Percentiles rank a stretch among this genome's conserved stretches.
phyloP scores from a whole-genome alignment of 2,329 filamentous ascomycete species.

The Sporothrix euskadiensis region DNA sequence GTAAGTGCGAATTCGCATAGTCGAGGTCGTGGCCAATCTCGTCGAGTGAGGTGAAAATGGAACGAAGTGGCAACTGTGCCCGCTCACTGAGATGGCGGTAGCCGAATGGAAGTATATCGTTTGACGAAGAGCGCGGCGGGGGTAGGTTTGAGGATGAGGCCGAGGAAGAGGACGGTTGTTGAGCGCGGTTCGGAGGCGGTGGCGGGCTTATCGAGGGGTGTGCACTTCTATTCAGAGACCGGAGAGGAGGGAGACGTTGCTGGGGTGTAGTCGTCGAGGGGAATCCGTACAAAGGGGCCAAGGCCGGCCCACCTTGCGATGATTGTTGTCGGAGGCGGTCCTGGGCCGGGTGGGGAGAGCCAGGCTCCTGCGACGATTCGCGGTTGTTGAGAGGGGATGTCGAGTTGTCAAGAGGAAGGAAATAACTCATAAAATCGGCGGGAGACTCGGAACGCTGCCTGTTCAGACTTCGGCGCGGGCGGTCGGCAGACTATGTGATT shows the following conservation, averaged over 20 bases:
- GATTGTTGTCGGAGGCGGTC: constrained; percentile 30
- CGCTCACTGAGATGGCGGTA: not conserved
- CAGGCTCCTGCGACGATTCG: not conserved
- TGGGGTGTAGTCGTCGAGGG: not conserved
- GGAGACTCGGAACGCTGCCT: constrained; percentile 15
- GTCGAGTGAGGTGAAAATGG: constrained; percentile 26
- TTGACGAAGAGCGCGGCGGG: constrained; percentile 33
- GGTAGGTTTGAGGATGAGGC: not conserved
- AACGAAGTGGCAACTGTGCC: not conserved
- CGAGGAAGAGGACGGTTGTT: constrained; percentile 39
- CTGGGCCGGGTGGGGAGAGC: constrained; percentile 28
- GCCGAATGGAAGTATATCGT: constrained; percentile 14
- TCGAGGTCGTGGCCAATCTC: constrained; percentile 40
- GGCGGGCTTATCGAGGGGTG: not conserved
- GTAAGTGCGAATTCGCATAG: constrained; percentile 48
- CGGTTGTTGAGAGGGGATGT: not conserved
- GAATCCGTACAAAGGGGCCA: constrained; percentile 11
- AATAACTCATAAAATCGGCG: constrained; percentile 10
- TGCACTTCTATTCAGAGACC: constrained; percentile 12
- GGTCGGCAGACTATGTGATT: constrained; percentile 25
- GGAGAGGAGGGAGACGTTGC: constrained; percentile 27
- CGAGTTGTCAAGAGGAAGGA: constrained; percentile 5
- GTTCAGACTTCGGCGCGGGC: constrained; percentile 8
- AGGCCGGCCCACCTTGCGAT: constrained; percentile 26
- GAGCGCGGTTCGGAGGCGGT: constrained; percentile 30